phyloP scores from a whole-genome alignment of 345 rosid species.

The Corymbia maculata region DNA sequence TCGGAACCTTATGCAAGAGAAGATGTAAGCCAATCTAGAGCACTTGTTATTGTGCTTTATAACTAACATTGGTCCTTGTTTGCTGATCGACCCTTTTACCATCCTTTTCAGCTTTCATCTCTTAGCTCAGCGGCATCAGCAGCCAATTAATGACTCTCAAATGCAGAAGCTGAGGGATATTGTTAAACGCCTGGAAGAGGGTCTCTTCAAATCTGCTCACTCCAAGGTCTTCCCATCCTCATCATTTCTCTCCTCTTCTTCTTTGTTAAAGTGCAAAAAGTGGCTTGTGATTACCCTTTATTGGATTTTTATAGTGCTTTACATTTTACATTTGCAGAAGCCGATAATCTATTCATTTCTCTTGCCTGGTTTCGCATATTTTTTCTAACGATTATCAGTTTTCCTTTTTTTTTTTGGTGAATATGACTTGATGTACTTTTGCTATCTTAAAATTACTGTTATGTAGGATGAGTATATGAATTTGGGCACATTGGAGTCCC shows the following conservation, averaged over 20 bases:
- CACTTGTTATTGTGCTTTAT: background rate
- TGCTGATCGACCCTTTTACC: background rate
- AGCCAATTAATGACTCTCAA: constrained; percentile 31
- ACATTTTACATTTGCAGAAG: background rate
- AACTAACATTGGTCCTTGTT: background rate
- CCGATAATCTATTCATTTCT: background rate
- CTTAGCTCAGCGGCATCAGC: constrained; percentile 41
- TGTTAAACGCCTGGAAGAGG: constrained; percentile 83
- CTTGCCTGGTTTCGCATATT: background rate
- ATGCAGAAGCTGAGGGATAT: constrained; percentile 40
- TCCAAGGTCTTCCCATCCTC: constrained; percentile 44
- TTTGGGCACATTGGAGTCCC: constrained; percentile 54
- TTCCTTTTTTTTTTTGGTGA: background rate
- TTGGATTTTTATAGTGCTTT: background rate
- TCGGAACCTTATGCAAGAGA: constrained; percentile 31
- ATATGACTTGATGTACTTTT: background rate
- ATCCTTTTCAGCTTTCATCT: constrained; percentile 29
- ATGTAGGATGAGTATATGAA: constrained; percentile 80
- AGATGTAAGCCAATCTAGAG: constrained; percentile 35
- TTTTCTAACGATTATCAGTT: background rate
- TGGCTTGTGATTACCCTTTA: background rate
- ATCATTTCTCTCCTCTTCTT: background rate
- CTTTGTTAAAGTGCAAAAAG: background rate
- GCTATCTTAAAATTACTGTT: background rate
- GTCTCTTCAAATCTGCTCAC: constrained; percentile 54